Evolutionary conservation across 2,329 filamentous ascomycete species (phyloP), one percentile per base, ranked within the genome.

Genomic region (Anisogramma anomala): DNA sequence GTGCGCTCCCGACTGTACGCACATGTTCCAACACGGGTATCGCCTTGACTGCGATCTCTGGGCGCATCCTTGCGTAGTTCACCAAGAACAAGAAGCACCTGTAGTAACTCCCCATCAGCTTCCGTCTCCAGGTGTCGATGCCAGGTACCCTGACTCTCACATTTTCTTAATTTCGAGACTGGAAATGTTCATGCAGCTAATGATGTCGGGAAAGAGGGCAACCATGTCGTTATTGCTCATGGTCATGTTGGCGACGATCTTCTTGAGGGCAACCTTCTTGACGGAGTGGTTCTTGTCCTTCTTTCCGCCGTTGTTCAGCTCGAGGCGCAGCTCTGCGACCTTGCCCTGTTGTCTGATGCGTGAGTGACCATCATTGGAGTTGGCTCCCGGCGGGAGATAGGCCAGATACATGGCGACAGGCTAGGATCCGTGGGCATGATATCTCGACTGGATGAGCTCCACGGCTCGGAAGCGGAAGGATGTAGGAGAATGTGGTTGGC

Each of bases 181-280:
- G 39, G 81, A 82, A 48, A 98, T 84, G 53, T 84, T 79, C 91
- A 98, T 98, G 69, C 89, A 96, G 48, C 72, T 79, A 53, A 98
- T 84, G 46, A 98, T 83, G 58, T 98, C 91, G 14, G 89, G 87
- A 54, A 98, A 98, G 39, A 98, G 70, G 28, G 86, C 87, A 41
- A 96, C 83, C 91, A 98, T 98, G 63, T 98, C 91, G 58, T 96
- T 98, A 67, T 98, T 98, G 75, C 89, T 96, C 91, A 98, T 98
- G 50, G 91, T 98, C 91, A 98, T 98, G 61, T 98, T 98, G 60
- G 91, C 91, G 54, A 98, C 91, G 53, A 98, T 96, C 73, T 95
- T 95, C 74, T 98, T 98, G 49, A 98, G 73, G 9, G 91, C 88
- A 58, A 95, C 93, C 75, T 96, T 96, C 72, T 96, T 98, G 51